Conservation (phyloP, 495 filamentous ascomycete genomes). For the Glonium stellatum region DNA sequence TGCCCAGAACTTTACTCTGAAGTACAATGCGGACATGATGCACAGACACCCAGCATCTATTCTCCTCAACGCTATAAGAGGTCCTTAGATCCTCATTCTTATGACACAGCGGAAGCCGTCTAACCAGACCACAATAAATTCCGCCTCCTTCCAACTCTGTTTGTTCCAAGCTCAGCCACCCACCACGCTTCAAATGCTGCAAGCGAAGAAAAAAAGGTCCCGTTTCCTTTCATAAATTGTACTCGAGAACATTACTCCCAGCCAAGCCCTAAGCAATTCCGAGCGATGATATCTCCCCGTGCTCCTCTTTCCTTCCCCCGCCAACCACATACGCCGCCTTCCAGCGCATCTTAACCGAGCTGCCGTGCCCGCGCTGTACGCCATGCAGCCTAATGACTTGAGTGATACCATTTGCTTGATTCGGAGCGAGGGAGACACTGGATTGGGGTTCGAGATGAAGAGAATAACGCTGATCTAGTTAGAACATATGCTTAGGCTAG, state of each 20-base stretch:
- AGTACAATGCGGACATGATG: neutral
- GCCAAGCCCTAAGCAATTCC: conserved; percentile 51
- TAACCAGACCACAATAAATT: neutral
- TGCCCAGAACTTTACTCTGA: no score
- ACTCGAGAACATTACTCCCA: neutral
- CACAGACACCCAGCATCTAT: neutral
- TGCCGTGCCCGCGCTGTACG: conserved; percentile 62
- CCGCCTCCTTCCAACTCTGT: neutral
- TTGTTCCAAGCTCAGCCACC: neutral
- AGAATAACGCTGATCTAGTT: conserved; percentile 56
- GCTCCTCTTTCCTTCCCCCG: conserved; percentile 59
- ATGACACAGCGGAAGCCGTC: neutral
- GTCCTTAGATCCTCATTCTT: neutral
- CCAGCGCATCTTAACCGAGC: conserved; percentile 79
- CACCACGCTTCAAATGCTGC: neutral
- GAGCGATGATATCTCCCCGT: conserved; percentile 82
- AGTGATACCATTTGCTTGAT: conserved; percentile 69
- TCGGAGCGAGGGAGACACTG: conserved; percentile 63
- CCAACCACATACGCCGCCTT: conserved; percentile 72
- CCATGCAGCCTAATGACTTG: conserved; percentile 77
- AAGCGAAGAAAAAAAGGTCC: neutral
- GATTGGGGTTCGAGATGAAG: conserved; percentile 79
- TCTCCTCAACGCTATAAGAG: neutral
- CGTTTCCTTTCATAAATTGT: neutral
- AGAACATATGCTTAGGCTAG: neutral